A percentile compares a stretch with the other conserved stretches of the same genome.
These are phyloP conservation scores for Russula sp. DNA, from an alignment of 768 basidiomycete genomes.

Conservation along the genomic window DNA sequence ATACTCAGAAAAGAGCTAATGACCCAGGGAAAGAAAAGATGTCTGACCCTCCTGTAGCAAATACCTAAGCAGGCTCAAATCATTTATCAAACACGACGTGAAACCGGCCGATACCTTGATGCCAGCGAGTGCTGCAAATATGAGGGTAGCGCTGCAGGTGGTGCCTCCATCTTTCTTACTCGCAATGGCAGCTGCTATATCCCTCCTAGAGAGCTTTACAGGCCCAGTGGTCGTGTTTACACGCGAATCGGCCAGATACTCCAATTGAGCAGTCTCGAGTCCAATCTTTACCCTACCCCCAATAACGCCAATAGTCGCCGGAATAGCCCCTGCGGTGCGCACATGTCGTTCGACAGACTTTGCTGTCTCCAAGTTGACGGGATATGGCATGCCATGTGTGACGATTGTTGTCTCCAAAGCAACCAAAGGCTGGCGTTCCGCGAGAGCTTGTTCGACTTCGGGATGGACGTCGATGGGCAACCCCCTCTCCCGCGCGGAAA, in stretches of 20 bases:
- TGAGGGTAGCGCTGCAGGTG: conserved; percentile 70
- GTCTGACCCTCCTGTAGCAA: conserved; percentile 86
- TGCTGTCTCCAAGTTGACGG: conserved; percentile 70
- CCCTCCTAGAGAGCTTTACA: conserved; percentile 74
- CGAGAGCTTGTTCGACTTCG: conserved; percentile 80
- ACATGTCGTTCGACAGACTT: conserved; percentile 70
- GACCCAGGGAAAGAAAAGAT: conserved; percentile 6
- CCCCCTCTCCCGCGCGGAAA: conserved; percentile 30
- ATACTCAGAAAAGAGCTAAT: conserved; percentile 1
- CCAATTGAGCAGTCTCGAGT: conserved; percentile 59
- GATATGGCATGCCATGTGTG: conserved; percentile 89
- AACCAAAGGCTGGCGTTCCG: conserved; percentile 64
- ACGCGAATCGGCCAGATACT: conserved; percentile 56
- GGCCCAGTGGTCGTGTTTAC: conserved; percentile 37
- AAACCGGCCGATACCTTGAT: conserved; percentile 59
- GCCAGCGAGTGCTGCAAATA: conserved; percentile 75
- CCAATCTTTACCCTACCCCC: conserved; percentile 86
- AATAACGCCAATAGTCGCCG: conserved; percentile 88
- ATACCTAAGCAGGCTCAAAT: conserved; percentile 49
- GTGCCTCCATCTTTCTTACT: conserved; percentile 70
- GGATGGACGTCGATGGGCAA: conserved; percentile 64
- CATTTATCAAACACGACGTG: conserved; percentile 24
- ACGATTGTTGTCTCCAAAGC: conserved; percentile 91
- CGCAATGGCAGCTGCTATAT: conserved; percentile 74
- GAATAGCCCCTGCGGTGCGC: conserved; percentile 69